These are phyloP conservation scores for Ploettnerulaceae sp. DNA, from an alignment of 2,329 filamentous ascomycete genomes.

Conservation along the genomic window DNA sequence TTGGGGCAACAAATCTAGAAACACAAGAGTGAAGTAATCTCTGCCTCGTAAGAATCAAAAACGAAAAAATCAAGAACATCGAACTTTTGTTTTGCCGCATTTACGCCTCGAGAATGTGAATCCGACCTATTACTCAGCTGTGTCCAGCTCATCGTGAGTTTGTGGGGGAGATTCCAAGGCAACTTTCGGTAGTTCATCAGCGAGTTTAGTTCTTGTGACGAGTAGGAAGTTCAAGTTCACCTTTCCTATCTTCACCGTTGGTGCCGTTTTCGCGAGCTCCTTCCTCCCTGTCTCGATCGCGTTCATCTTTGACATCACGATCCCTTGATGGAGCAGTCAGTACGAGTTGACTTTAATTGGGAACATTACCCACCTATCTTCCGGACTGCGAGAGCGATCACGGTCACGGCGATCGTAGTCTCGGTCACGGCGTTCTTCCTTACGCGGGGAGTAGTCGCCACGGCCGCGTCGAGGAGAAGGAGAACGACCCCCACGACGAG, in stretches of 20 bases:
- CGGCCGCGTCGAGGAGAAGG: slow-evolving; percentile 72
- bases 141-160: slow-evolving; percentile 88
- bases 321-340: slow-evolving; percentile 33
- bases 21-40: slow-evolving; percentile 29
- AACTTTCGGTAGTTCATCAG: slow-evolving; percentile 34
- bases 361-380: slow-evolving; percentile 45
- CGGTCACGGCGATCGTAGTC: slow-evolving; percentile 69
- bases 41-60: slow-evolving; percentile 28
- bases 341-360: not conserved
- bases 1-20: slow-evolving; percentile 32
- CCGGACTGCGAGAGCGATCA: slow-evolving; percentile 70
- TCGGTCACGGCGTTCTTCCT: slow-evolving; percentile 79
- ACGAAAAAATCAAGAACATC: slow-evolving; percentile 26
- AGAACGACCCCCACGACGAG: slow-evolving; percentile 63
- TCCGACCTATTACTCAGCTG: slow-evolving; percentile 62
- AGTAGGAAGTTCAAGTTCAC: slow-evolving; percentile 44
- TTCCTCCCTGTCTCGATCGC: slow-evolving; percentile 56
- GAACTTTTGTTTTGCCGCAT: slow-evolving; percentile 24
- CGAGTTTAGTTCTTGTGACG: slow-evolving; percentile 21
- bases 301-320: slow-evolving; percentile 47
- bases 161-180: slow-evolving; percentile 68
- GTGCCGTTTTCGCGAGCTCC: slow-evolving; percentile 71
- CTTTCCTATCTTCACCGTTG: slow-evolving; percentile 87
- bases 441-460: slow-evolving; percentile 76
- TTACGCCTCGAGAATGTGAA: slow-evolving; percentile 21